Conservation (phyloP, 192 early-diverging fungal genomes). For the Umbelopsis sp. region DNA sequence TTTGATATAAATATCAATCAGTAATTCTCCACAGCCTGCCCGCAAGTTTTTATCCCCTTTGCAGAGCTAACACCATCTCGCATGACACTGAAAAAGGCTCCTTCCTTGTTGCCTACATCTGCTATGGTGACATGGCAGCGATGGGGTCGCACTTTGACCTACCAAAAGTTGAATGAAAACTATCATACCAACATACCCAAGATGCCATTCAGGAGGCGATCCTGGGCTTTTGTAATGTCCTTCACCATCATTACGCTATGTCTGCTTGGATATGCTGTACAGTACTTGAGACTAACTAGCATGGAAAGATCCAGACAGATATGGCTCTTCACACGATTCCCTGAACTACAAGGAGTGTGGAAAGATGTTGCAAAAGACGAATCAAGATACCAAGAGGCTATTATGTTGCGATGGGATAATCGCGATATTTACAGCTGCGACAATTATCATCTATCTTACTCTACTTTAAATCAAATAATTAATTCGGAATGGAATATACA, state of each 20-base stretch:
- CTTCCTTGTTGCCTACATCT: constrained; percentile 13
- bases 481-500: not conserved
- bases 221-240: not conserved
- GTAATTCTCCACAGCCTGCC: not conserved
- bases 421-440: not conserved
- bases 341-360: not conserved
- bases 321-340: not conserved
- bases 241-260: not conserved
- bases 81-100: constrained; percentile 11
- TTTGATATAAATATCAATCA: not conserved
- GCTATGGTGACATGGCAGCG: not conserved
- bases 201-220: not conserved
- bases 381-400: not conserved
- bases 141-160: constrained; percentile 16
- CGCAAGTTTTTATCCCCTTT: not conserved
- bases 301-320: not conserved
- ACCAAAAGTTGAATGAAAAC: not conserved
- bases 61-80: not conserved
- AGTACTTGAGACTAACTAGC: not conserved
- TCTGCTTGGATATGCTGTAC: not conserved
- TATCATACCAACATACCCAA: not conserved
- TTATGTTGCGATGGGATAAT: not conserved
- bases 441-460: constrained; percentile 9
- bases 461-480: constrained; percentile 6
- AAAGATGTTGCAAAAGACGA: not conserved